Evolutionary conservation across 306 rosid genomes (phyloP).

Genomic region (Cajanus cajan): DNA sequence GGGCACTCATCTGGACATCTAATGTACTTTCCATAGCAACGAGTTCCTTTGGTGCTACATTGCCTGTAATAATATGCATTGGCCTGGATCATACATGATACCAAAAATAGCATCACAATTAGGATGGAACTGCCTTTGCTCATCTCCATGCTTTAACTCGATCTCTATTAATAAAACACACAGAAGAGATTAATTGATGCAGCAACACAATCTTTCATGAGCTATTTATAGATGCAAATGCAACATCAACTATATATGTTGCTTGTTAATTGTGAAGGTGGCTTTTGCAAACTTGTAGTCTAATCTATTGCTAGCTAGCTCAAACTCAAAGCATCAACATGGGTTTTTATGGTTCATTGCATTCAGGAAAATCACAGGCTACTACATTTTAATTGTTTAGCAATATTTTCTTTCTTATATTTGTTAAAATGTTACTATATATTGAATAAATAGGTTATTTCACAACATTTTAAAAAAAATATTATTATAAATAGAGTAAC

Average conservation of each 20-base stretch:
- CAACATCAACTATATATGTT: not conserved
- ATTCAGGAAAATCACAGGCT: not conserved
- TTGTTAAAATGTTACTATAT: too few relatives aligned
- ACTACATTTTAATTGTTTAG: too few relatives aligned
- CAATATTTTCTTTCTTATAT: too few relatives aligned
- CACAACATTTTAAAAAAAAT: too few relatives aligned
- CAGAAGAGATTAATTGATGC: not conserved
- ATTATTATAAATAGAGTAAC: too few relatives aligned
- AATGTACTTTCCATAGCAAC: conserved; percentile 26
- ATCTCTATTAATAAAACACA: not conserved
- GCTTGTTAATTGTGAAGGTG: conserved; percentile 18
- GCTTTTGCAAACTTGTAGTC: conserved; percentile 27
- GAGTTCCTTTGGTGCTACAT: not conserved
- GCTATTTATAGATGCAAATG: conserved; percentile 29
- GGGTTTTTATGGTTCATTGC: not conserved
- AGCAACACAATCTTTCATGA: not conserved
- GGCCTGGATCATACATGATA: conserved; percentile 17
- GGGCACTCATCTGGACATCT: conserved; percentile 30
- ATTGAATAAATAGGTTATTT: too few relatives aligned
- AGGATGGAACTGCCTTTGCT: not conserved
- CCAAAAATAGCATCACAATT: not conserved
- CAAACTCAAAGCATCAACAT: conserved; percentile 23
- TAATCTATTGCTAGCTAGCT: conserved; percentile 18
- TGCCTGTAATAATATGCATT: conserved; percentile 23
- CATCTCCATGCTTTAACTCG: conserved; percentile 13